A percentile compares a stretch with the other conserved stretches of the same genome.
These are phyloP conservation scores for Citrus cavaleriei DNA, from an alignment of 345 rosid genomes.

Conservation along the genomic window DNA sequence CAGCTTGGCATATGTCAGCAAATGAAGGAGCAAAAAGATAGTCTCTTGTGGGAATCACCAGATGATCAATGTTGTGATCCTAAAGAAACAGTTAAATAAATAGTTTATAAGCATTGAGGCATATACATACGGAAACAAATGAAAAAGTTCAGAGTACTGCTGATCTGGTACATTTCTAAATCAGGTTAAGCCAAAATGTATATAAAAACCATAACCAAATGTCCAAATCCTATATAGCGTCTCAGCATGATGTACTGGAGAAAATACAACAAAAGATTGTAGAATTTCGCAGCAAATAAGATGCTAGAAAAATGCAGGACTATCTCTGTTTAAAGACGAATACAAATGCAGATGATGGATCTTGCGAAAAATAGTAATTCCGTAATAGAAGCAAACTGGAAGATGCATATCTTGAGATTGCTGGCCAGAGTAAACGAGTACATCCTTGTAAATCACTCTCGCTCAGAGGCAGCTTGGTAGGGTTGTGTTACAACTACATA, in stretches of 20 bases:
- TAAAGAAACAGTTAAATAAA: conserved; percentile 20
- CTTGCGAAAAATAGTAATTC: not conserved
- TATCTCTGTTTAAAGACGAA: not conserved
- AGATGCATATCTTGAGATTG: not conserved
- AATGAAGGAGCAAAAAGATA: conserved; percentile 93
- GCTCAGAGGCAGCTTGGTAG: not conserved
- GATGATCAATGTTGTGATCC: conserved; percentile 80
- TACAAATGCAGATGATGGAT: not conserved
- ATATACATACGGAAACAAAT: not conserved
- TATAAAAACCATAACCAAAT: not conserved
- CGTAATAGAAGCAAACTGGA: not conserved
- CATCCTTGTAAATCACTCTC: not conserved
- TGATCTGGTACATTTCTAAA: not conserved
- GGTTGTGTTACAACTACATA: not conserved
- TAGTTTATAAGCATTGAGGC: not conserved
- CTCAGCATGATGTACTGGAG: not conserved
- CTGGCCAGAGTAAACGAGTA: not conserved
- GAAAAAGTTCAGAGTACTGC: not conserved
- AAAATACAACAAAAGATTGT: not conserved
- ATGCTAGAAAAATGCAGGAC: not conserved
- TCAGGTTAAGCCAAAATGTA: not conserved
- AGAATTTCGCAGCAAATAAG: not conserved
- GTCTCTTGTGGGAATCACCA: conserved; percentile 94
- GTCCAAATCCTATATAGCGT: not conserved
- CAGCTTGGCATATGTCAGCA: conserved; percentile 77